These are phyloP conservation scores for Phytophthora pseudosyringae DNA, from an alignment of 352 stramenopile genomes.

Conservation along the genomic window DNA sequence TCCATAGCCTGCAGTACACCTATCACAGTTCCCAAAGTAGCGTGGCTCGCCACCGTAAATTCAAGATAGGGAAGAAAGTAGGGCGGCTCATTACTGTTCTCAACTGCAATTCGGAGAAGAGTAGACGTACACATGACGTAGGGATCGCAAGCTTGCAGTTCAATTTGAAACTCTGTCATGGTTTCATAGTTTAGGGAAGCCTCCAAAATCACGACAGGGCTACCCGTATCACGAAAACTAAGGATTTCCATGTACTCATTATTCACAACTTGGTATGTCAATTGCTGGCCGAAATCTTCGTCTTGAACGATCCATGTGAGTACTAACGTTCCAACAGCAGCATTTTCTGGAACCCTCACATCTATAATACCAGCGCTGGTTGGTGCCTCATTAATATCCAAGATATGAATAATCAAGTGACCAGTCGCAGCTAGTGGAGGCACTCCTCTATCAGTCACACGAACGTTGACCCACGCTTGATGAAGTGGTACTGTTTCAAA, in stretches of 20 bases:
- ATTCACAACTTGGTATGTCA: constrained; percentile 27
- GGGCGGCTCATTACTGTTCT: constrained; percentile 30
- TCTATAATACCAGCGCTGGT: constrained; percentile 14
- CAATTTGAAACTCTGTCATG: constrained; percentile 10
- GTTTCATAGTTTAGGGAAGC: constrained; percentile 21
- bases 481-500: constrained; percentile 50
- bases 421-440: constrained; percentile 39
- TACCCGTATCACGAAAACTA: constrained; percentile 10
- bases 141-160: constrained; percentile 30
- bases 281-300: constrained; percentile 20
- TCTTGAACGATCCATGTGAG: constrained; percentile 24
- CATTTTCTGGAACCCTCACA: constrained; percentile 22
- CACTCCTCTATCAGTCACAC: constrained; percentile 51
- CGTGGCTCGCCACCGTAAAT: constrained; percentile 25
- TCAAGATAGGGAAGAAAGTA: constrained; percentile 11
- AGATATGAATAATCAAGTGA: constrained; percentile 26
- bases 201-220: constrained; percentile 19
- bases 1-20: constrained; percentile 29
- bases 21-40: constrained; percentile 20
- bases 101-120: constrained; percentile 16
- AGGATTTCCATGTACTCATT: constrained; percentile 8
- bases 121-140: constrained; percentile 25
- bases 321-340: constrained; percentile 8
- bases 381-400: constrained; percentile 34
- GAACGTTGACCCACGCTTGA: constrained; percentile 53